Conservation (phyloP, 139 green algal genomes). For the Microglena sp. region DNA sequence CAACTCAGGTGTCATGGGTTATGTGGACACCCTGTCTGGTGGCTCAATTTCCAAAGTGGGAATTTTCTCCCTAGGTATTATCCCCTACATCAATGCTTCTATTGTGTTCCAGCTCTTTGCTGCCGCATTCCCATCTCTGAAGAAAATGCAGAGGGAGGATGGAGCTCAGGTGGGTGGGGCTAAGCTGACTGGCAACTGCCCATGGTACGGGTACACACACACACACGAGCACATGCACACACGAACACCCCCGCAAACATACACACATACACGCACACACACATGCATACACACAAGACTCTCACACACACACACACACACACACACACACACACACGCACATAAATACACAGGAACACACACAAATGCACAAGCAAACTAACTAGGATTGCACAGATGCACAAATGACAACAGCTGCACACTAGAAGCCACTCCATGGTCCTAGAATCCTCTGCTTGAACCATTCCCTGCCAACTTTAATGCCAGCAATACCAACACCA, state of each 20-base stretch:
- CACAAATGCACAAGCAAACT: neutral
- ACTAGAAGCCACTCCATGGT: too few relatives aligned
- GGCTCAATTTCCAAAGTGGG: slow-evolving; percentile 73
- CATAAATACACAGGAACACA: neutral
- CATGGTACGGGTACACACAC: neutral
- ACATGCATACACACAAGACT: neutral
- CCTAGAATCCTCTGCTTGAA: too few relatives aligned
- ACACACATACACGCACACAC: neutral
- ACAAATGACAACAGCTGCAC: too few relatives aligned
- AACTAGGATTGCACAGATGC: neutral
- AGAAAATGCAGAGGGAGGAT: slow-evolving; percentile 95
- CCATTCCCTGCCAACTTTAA: too few relatives aligned
- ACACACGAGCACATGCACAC: neutral
- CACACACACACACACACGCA: neutral
- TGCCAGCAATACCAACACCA: too few relatives aligned
- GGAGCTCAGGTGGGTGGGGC: slow-evolving; percentile 57
- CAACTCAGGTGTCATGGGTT: slow-evolving; percentile 70
- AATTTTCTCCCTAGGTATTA: slow-evolving; percentile 98
- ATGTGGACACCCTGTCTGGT: slow-evolving; percentile 87
- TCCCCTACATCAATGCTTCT: slow-evolving; percentile 98
- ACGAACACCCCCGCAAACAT: too few relatives aligned
- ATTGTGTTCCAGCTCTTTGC: slow-evolving; percentile 89
- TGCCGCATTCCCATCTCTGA: slow-evolving; percentile 77
- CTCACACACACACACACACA: neutral
- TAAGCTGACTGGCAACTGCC: too few relatives aligned